Percentiles rank a stretch among this genome's conserved stretches.
These are phyloP conservation scores for Phytopythium helicoides DNA, from an alignment of 352 stramenopile genomes.

Conservation along the genomic window DNA sequence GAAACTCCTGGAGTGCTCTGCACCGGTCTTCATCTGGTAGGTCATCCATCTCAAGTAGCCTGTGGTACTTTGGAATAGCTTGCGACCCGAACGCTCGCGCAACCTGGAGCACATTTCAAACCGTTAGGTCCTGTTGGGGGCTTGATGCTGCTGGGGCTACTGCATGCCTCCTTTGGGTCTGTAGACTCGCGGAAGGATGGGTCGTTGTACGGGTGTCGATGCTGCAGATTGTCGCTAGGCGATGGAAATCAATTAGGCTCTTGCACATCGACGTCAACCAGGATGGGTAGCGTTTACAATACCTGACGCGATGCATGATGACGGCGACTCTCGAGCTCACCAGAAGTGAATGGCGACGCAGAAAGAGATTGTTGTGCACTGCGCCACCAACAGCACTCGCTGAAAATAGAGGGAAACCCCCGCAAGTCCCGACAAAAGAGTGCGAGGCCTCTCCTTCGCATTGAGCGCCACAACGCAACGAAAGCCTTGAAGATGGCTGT, in stretches of 20 bases:
- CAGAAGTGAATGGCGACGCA: neutral
- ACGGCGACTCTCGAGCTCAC: neutral
- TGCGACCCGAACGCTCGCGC: conserved; percentile 50
- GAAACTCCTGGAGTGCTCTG: conserved; percentile 40
- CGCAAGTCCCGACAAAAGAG: too few species aligned
- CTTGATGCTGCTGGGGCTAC: neutral
- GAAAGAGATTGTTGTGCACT: too few species aligned
- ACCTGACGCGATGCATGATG: conserved; percentile 65
- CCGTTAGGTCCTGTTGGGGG: neutral
- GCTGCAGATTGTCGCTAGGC: conserved; percentile 54
- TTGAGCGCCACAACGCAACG: too few species aligned
- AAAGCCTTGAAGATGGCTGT: too few species aligned
- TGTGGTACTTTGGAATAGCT: conserved; percentile 55
- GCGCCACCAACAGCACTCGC: too few species aligned
- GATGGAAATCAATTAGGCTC: neutral
- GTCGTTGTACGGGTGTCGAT: conserved; percentile 61
- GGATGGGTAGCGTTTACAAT: too few species aligned
- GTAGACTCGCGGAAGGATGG: conserved; percentile 54
- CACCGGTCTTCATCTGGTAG: conserved; percentile 51
- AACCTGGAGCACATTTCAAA: conserved; percentile 24
- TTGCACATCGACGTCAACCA: conserved; percentile 2
- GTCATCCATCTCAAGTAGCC: conserved; percentile 55
- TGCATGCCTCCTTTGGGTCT: conserved; percentile 39
- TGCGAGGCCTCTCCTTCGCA: too few species aligned
- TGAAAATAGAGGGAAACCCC: too few species aligned